Evolutionary conservation across 1,139 yeast species (phyloP), one percentile per base, ranked within the genome.

Genomic region (Sugiyamaella japonica): DNA sequence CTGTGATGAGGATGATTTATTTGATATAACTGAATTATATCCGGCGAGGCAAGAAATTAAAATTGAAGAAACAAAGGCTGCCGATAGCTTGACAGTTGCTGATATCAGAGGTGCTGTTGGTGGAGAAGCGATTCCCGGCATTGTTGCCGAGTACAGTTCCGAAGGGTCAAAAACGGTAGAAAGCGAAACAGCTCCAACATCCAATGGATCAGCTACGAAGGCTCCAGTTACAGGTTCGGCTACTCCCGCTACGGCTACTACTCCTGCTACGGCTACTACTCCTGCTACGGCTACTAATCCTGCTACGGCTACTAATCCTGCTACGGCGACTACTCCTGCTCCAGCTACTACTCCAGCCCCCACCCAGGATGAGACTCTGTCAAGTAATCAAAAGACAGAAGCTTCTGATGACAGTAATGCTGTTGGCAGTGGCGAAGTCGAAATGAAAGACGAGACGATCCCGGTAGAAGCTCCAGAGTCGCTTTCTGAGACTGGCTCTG

Each of bases 71-170:
- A 52, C 53, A 28, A 48, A 54, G 28, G 31, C 50, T 1, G 58
- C 52, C 9, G 67, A 70, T 25, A 80, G 78, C 1, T 67, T 82
- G 50, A 73, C 81, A 3, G 82, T 77, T 51, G 83, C 79, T 9
- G 86, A 82, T 62, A 82, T 83, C 44, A 76, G 85, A 64, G 85
- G 85, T 23, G 87, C 87, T 9, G 86, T 82, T 7, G 85, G 84
- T 12, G 78, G 79, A 39, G 84, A 77, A 48, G 70, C 79, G 1
- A 77, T 79, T 55, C 79, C 83, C 1, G 83, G 83, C 3, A 71
- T 79, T 20, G 70, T 57, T 32, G 50, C 57, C 4, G 40, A 42
- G 16, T 50, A 53, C 17, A 29, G 52, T 7, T 45, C 50, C 29
- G 56, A 50, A 36, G 53, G n/a, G 15, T 5, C 46, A 13, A 48